Evolutionary conservation across 257 asterid genomes (phyloP).

Genomic region (Catharanthus roseus): DNA sequence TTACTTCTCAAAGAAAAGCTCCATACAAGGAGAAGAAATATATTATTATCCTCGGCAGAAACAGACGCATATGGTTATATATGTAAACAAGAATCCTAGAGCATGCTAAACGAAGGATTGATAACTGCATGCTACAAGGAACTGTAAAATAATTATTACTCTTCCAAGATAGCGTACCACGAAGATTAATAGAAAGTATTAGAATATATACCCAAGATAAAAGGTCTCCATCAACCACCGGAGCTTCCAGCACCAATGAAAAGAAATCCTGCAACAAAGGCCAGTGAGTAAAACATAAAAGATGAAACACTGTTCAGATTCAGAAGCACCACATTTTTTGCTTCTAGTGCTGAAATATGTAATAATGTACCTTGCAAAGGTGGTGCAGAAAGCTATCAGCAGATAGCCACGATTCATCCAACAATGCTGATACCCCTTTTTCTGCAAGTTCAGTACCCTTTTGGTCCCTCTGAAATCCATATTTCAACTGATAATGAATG

Average conservation of each 20-base stretch:
- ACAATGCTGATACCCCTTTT: constrained; percentile 44
- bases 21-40: background rate
- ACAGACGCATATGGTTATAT: background rate
- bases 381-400: constrained; percentile 80
- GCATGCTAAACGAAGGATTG: background rate
- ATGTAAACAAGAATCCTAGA: background rate
- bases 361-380: constrained; percentile 63
- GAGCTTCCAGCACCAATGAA: constrained; percentile 75
- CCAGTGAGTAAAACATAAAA: background rate
- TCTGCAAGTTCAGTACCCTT: constrained; percentile 32
- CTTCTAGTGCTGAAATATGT: background rate
- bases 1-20: background rate
- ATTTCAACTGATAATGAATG: constrained; percentile 64
- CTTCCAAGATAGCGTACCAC: background rate
- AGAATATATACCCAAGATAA: constrained; percentile 59
- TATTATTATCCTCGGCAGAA: background rate
- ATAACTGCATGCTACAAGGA: background rate
- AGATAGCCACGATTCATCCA: constrained; percentile 87
- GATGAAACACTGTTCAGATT: background rate
- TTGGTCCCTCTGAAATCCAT: constrained; percentile 61
- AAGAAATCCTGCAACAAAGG: constrained; percentile 67
- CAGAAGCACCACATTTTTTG: background rate
- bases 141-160: background rate
- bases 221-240: constrained; percentile 88
- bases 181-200: background rate